Conservation (phyloP, 371 early-diverging fungal species). For the Mucor lusitanicus region DNA sequence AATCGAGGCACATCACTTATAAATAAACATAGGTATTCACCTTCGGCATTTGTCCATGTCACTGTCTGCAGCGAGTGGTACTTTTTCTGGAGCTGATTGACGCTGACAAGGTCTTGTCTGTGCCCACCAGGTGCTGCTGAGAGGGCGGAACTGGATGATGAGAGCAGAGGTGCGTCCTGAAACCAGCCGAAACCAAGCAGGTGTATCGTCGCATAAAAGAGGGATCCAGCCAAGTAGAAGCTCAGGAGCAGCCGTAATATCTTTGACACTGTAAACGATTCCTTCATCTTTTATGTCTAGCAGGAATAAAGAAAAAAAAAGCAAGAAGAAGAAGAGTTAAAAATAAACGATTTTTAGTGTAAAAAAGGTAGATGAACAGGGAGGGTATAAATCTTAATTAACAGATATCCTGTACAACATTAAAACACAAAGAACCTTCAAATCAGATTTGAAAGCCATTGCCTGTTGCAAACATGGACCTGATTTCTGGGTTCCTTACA, state of each 20-base stretch:
- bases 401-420: background rate
- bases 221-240: conserved; percentile 19
- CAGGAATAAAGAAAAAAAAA: background rate
- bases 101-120: background rate
- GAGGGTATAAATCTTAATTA: conserved; percentile 2
- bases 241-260: conserved; percentile 7
- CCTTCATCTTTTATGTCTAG: conserved; percentile 1
- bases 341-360: background rate
- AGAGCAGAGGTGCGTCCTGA: background rate
- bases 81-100: conserved; percentile 20
- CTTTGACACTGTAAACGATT: conserved; percentile 17
- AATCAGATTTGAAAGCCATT: background rate
- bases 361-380: background rate
- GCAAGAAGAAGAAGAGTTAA: background rate
- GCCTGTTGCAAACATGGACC: background rate
- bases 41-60: conserved; percentile 32
- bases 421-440: background rate
- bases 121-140: background rate
- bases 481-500: background rate
- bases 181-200: conserved; percentile 26
- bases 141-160: background rate
- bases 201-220: conserved; percentile 27
- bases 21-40: conserved; percentile 16
- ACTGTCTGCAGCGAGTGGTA: conserved; percentile 27
- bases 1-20: background rate